Base-by-base conservation (phyloP, 1,284 basidiomycete genomes). In the Heterobasidion occidentale region DNA sequence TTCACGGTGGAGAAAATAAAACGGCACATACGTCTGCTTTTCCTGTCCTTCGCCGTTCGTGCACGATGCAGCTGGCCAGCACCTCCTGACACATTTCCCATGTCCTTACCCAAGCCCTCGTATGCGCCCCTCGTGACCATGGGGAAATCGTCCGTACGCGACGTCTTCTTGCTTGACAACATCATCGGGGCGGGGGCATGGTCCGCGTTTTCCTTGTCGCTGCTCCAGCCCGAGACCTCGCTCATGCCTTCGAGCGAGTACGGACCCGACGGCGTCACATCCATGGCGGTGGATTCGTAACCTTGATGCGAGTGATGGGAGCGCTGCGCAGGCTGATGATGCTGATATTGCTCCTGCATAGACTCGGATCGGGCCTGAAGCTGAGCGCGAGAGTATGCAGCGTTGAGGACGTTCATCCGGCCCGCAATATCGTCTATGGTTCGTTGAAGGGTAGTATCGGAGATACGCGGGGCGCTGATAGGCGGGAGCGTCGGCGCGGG, bases 191-290 rank as follows among this genome's bases (percentile, higher is more conserved):
- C 58, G 51, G 44, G 56, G 27, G 48, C 34, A 8, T 53, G 19
- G 14, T 52, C 57, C 34, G 62, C 66, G 57, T 87, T 87, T 68
- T 87, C 85, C 68, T 87, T 88, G 62, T 77, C 67, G 38, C 62
- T 65, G 35, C 38, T 51, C 56, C 36, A 59, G 11, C 38, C 12
- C 4, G 38, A 42, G 12, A n/a, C n/a, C n/a, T 42, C 38, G 11
- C 9, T 4, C 38, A n/a, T 12, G 6, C n/a, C 38, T 12, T 42
- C 38, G 3, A 42, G 11, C 38, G 38, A 42, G n/a, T n/a, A n/a
- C 6, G 38, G n/a, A n/a, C 38, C 12, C 3, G 11, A 42, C 38
- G 11, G 38, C 38, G 38, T n/a, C 38, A n/a, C 38, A 7, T n/a
- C n/a, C 12, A n/a, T 11, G 12, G n/a, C 38, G 3, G n/a, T 42